A percentile compares a stretch with the other conserved stretches of the same genome.
These are phyloP conservation scores for Apophysomyces variabilis DNA, from an alignment of 371 early-diverging fungal species.

Conservation along the genomic window DNA sequence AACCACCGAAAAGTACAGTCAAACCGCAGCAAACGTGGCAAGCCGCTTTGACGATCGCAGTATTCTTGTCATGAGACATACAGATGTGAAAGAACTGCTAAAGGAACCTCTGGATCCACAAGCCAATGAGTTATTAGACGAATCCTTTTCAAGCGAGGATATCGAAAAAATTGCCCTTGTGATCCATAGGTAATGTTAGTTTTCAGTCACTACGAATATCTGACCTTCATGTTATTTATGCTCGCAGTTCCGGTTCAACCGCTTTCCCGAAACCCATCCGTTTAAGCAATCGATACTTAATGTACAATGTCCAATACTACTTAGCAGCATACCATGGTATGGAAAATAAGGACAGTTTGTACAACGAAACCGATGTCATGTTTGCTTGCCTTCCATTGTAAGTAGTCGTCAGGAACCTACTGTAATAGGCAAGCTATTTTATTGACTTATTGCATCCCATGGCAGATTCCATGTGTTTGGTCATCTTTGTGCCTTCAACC, in stretches of 20 bases:
- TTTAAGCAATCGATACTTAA: conserved; percentile 30
- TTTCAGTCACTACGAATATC: no score
- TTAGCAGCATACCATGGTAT: neutral
- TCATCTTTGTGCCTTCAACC: neutral
- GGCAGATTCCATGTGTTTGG: conserved; percentile 23
- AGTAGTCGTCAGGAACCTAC: neutral
- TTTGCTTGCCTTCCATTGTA: conserved; percentile 8
- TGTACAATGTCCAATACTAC: conserved; percentile 6
- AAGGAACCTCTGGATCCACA: neutral
- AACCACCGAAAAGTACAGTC: conserved; percentile 16
- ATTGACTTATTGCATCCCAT: neutral
- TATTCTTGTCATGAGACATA: neutral
- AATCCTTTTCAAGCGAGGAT: neutral
- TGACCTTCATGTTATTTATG: neutral
- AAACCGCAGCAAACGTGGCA: conserved; percentile 7
- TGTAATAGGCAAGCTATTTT: neutral
- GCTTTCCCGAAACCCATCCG: conserved; percentile 34
- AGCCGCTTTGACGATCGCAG: neutral
- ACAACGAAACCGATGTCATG: neutral
- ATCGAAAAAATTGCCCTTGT: conserved; percentile 23
- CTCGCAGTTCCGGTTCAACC: conserved; percentile 32
- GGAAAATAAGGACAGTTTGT: neutral
- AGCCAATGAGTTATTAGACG: neutral
- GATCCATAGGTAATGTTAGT: conserved; percentile 16
- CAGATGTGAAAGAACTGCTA: conserved; percentile 15